Evolutionary conservation across 2,329 filamentous ascomycete species (phyloP), one percentile per base, ranked within the genome.

Genomic region (Aspergillus piperis): DNA sequence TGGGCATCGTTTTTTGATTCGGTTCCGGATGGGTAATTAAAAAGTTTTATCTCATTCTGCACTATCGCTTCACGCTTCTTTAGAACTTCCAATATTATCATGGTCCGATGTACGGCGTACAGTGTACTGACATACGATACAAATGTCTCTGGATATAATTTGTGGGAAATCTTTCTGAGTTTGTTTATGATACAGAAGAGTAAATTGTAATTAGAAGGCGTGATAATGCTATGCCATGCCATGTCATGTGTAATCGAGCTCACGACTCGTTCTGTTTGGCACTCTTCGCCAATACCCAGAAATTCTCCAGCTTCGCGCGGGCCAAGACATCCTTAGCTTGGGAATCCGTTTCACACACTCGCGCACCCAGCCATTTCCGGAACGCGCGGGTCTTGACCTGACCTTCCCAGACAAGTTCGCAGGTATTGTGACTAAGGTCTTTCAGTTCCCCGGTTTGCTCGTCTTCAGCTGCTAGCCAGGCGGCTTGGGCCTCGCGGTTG

Each of bases 321-420:
- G 87, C 80, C 63, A 99, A 77, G 21, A 88, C 83, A 68, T 96
- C 92, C 73, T 91, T 89, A 5, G 94, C 95, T 72, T 96, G 90
- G 10, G 88, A 85, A 74, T 99, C 95, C 2, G 91, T 94, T 78
- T 98, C 95, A 75, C 92, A 96, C n/a, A 95, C 87, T 73, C 91
- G 90, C 23, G 78, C 78, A 64, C 88, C 92, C 2, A 90, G 84
- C 91, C 94, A 98, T 72, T 92, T 93, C 66, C 90, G 88, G 74
- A 98, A 99, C 0, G 83, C 86, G 53, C 91, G 84, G 32, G 84
- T 81, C 75, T 94, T 95, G 73, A 90, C 84, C 77, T 96, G 90
- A 41, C 96, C 95, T 77, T 98, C 94, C 80, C 96, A 99, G 5
- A 99, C 83, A 56, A 99, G 78, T 49, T 83, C 85, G 75, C 93